Evolutionary conservation across 768 basidiomycete species (phyloP).

Genomic region (Xanthoconium stramineum): DNA sequence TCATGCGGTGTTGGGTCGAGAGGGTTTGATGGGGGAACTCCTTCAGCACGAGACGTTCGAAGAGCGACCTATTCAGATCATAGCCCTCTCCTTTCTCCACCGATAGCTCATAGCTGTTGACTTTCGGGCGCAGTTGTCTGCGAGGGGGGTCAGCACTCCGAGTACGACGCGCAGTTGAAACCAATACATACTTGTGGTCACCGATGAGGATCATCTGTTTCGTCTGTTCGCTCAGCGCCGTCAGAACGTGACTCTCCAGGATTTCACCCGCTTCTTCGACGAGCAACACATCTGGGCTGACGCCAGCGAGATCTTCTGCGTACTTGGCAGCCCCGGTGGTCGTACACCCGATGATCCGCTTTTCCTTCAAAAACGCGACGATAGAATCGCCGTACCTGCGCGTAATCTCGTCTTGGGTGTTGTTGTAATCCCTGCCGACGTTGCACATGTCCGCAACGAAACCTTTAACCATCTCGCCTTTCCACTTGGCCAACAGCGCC

Average conservation of each 20-base stretch:
- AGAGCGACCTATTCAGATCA: conserved; percentile 64
- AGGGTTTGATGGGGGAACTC: conserved; percentile 62
- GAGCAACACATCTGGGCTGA: conserved; percentile 50
- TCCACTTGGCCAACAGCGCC: conserved; percentile 34
- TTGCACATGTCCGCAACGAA: conserved; percentile 34
- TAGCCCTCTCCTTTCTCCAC: conserved; percentile 70
- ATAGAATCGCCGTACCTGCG: conserved; percentile 37
- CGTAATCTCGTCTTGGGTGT: conserved; percentile 32
- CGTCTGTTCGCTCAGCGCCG: conserved; percentile 47
- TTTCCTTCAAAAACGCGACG: conserved; percentile 37
- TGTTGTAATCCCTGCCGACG: conserved; percentile 40
- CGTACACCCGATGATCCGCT: conserved; percentile 66
- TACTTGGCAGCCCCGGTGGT: conserved; percentile 72
- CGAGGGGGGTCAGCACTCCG: background rate
- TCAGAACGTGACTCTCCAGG: conserved; percentile 63
- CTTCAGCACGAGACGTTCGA: conserved; percentile 63
- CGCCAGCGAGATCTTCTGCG: conserved; percentile 42
- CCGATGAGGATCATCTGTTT: conserved; percentile 66
- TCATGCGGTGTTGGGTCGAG: conserved; percentile 63
- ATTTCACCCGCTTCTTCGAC: conserved; percentile 78
- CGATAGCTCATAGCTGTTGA: conserved; percentile 61
- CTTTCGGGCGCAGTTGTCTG: conserved; percentile 72
- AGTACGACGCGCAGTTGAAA: background rate
- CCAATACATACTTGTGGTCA: conserved; percentile 57
- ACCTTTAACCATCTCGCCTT: conserved; percentile 33